Conservation (phyloP, 768 basidiomycete genomes). For the Holtermannia corniformis region DNA sequence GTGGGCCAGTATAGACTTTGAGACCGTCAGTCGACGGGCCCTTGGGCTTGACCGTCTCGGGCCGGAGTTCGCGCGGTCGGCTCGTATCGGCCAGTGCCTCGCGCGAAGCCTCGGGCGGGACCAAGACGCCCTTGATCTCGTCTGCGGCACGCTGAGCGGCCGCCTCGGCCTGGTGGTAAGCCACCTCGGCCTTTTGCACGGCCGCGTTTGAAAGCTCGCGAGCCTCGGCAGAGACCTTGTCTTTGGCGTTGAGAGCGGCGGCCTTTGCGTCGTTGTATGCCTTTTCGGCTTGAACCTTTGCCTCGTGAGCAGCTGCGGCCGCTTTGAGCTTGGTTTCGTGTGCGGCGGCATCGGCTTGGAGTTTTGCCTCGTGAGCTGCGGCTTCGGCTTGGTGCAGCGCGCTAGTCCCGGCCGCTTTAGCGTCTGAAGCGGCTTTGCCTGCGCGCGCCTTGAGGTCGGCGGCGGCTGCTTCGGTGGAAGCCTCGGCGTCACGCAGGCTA, state of each 20-base stretch:
- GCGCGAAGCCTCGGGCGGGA: conserved; percentile 6
- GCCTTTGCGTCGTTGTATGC: conserved; percentile 3
- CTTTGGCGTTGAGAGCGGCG: conserved; percentile 20
- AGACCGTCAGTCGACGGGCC: conserved; percentile 27
- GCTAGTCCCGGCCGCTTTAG: conserved; percentile 9
- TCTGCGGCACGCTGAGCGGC: conserved; percentile 20
- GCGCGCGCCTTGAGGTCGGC: conserved; percentile 9
- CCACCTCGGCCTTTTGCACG: conserved; percentile 62
- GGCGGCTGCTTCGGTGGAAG: conserved; percentile 1
- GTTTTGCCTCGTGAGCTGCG: conserved; percentile 3
- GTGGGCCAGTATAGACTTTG: conserved; percentile 53
- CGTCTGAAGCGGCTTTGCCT: conserved; percentile 42
- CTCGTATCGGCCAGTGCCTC: conserved; percentile 27
- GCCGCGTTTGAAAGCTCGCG: conserved; percentile 50
- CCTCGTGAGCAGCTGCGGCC: conserved; percentile 48
- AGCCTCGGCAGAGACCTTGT: conserved; percentile 18
- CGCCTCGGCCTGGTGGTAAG: conserved; percentile 43
- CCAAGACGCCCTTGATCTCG: conserved; percentile 14
- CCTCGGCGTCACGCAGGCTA: conserved; percentile 1
- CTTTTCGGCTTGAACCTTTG: conserved; percentile 45
- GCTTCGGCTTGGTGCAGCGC: conserved; percentile 4
- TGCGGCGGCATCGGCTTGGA: conserved; percentile 1
- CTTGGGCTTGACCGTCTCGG: conserved; percentile 34
- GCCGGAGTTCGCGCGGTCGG: conserved; percentile 35
- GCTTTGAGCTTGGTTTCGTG: conserved; percentile 40